These are phyloP conservation scores for Candida parachauliodes DNA, from an alignment of 805 yeast genomes.

Conservation along the genomic window DNA sequence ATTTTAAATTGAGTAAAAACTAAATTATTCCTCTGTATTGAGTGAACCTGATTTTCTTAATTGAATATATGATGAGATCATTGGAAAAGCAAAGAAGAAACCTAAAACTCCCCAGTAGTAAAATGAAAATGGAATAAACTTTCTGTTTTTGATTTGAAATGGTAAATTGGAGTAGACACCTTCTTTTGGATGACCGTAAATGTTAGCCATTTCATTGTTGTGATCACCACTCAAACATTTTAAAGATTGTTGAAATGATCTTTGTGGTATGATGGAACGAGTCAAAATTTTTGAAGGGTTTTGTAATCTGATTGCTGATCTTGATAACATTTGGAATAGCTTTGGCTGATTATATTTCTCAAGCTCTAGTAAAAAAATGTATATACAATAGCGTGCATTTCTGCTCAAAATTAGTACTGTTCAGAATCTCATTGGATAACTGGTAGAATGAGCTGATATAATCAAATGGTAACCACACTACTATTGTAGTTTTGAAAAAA, in stretches of 20 bases:
- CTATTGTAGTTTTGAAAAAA: background rate
- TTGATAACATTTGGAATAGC: slow-evolving; percentile 24
- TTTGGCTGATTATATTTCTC: background rate
- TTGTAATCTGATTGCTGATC: slow-evolving; percentile 11
- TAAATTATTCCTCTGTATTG: slow-evolving; percentile 2
- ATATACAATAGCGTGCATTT: too few species aligned
- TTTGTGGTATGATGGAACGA: background rate
- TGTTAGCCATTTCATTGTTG: slow-evolving; percentile 19
- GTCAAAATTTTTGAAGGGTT: slow-evolving; percentile 6
- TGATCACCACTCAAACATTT: slow-evolving; percentile 1
- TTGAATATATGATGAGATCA: slow-evolving; percentile 75
- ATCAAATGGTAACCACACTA: too few species aligned
- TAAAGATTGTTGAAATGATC: slow-evolving; percentile 5
- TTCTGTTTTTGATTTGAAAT: slow-evolving; percentile 90
- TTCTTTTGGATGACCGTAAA: slow-evolving; percentile 37
- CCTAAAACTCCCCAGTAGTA: slow-evolving; percentile 78
- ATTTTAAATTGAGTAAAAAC: background rate
- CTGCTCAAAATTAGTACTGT: too few species aligned
- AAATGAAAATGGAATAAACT: slow-evolving; percentile 73
- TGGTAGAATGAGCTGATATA: background rate
- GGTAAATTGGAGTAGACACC: slow-evolving; percentile 94
- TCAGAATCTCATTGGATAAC: background rate
- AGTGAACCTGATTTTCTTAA: slow-evolving; percentile 78
- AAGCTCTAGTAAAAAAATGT: background rate
- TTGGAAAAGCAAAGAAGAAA: slow-evolving; percentile 54